A percentile compares a stretch with the other conserved stretches of the same genome.
These are phyloP conservation scores for Rhynchospora breviuscula DNA, from an alignment of 176 grass and related monocot genomes.

Conservation along the genomic window DNA sequence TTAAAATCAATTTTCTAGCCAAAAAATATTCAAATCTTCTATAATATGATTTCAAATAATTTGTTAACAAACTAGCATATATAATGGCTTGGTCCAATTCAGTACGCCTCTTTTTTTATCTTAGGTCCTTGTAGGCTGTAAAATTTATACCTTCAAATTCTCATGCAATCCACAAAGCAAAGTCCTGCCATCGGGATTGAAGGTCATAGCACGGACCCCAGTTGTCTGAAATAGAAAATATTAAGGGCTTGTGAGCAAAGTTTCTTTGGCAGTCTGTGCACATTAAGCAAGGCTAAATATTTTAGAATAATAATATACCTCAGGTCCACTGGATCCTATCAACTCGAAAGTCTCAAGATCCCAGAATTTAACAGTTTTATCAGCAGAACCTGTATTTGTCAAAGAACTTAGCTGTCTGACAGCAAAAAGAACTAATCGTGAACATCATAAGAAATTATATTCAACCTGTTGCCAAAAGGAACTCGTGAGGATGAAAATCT, in stretches of 20 bases:
- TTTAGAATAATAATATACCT: slow-evolving; percentile 45
- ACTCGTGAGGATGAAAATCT: slow-evolving; percentile 97
- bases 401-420: slow-evolving; percentile 23
- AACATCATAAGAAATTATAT: slow-evolving; percentile 24
- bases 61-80: slow-evolving; percentile 9
- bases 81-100: neutral
- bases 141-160: slow-evolving; percentile 65
- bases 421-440: slow-evolving; percentile 6
- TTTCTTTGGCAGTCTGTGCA: neutral
- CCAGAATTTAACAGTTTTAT: slow-evolving; percentile 98
- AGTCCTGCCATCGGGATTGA: slow-evolving; percentile 95
- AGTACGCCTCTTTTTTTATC: neutral
- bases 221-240: slow-evolving; percentile 48
- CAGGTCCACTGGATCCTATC: slow-evolving; percentile 86
- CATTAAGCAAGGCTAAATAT: slow-evolving; percentile 4
- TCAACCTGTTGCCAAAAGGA: slow-evolving; percentile 93
- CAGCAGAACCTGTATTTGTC: slow-evolving; percentile 65
- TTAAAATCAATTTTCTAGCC: neutral
- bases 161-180: slow-evolving; percentile 89
- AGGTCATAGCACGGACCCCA: slow-evolving; percentile 92
- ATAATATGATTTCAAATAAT: neutral
- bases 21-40: slow-evolving; percentile 3
- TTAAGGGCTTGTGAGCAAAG: slow-evolving; percentile 5
- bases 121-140: slow-evolving; percentile 20
- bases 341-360: slow-evolving; percentile 97